Base-by-base conservation (phyloP, 352 stramenopile species). In the Albugo laibachii region DNA sequence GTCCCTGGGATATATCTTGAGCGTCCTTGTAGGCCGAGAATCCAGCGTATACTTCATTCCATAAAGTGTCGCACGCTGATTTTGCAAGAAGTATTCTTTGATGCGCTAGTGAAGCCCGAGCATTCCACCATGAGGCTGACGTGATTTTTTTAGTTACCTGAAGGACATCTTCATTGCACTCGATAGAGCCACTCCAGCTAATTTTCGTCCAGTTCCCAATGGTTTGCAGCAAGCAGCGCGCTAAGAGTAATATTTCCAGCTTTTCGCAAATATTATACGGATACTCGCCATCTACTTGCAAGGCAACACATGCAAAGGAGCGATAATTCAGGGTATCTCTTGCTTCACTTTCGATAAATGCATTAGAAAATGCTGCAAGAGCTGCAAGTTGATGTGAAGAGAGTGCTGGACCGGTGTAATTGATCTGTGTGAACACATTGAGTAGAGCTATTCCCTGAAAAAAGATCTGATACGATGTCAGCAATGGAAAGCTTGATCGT, bases 231-330 rank as follows among this genome's bases (percentile, higher is more conserved):
- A 88, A 61, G 20, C 66, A 78, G 16, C 76, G 72, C 2, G 61
- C 69, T 37, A 83, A 12, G 11, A 76, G 63, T 45, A 88, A 49
- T 48, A 84, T 81, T 38, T 71, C 62, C 36, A 71, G 76, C 43
- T 76, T 79, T 42, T 83, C 68, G 36, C 76, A 88, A 45, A 85
- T 84, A 36, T 66, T 82, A 47, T 81, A 85, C 27, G 76, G 70
- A 45, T 60, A 77, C 41, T 88, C 76, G 18, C 76, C 76, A 48
- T 88, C 76, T 13, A 85, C 76, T 35, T 84, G 76, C n/a, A 88
- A 59, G 8, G 62, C 58, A 12, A 85, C 55, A 10, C 84, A 59
- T 12, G 76, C 64, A 18, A 11, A 62, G 58, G 13, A 85, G 55
- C 10, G 85, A 59, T 12, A 73, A 62, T 18, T 82, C 65, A 15